Base-by-base conservation (phyloP, 805 yeast species). In the Sugiyamaella valdiviana region DNA sequence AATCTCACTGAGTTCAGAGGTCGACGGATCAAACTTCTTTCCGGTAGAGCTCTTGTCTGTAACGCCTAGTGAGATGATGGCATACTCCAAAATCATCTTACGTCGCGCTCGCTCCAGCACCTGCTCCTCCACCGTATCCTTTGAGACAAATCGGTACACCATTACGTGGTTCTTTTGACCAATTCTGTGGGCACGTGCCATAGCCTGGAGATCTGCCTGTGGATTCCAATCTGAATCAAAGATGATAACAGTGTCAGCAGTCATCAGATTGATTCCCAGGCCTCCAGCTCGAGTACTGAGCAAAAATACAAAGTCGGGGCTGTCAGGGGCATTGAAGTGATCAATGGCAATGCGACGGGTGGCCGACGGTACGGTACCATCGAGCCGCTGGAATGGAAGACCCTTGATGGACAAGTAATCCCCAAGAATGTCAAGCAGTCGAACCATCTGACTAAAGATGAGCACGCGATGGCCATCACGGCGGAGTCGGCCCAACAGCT, bases 151-250 rank as follows among this genome's bases (percentile, higher is more conserved):
- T 63, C 99, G 75, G 64, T 93, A 93, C 15, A 93, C 98, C 81
- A 88, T 87, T 35, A 93, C 99, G 68, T 93, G 99, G 60, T 87
- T 89, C 68, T 90, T 93, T 66, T 93, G 99, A n/a, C 99, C 99
- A 64, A 93, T 93, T 73, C 99, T 82, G 70, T 93, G 99, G 2
- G 99, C 99, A 69, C 99, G 81, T 0, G 99, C 99, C 99, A 93
- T 93, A 1, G 99, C 99, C 69, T 93, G 99, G 60, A 93, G 73
- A 75, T 93, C 99, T 0, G 99, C 99, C 66, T 93, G 99, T 0
- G 99, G 99, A 63, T 93, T 93, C 99, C 99, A 93, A 70, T 93
- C 99, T 3, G 96, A 87, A 68, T 93, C 99, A 68, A 93, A 93
- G 37, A 93, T 91, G 58, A 93, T 87, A 23, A 93, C 99, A 6